Evolutionary conservation across 352 stramenopile genomes (phyloP).

Genomic region (Globisporangium middletonii): DNA sequence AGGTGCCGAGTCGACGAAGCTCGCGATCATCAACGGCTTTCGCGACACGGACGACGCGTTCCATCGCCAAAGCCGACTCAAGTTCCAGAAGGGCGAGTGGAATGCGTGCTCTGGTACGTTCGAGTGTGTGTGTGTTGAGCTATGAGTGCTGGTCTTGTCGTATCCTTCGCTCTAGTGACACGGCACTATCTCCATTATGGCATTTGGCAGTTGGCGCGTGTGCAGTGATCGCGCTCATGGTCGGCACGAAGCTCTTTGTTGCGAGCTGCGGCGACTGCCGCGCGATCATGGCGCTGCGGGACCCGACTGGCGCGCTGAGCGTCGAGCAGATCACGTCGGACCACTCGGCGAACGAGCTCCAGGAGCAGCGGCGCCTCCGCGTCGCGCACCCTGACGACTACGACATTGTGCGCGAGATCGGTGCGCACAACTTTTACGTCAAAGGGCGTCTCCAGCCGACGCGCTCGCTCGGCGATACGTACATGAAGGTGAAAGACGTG

Average conservation of each 20-base stretch:
- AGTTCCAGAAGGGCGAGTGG: constrained; percentile 53
- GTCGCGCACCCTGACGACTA: constrained; percentile 55
- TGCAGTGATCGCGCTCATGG: constrained; percentile 47
- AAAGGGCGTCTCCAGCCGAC: constrained; percentile 66
- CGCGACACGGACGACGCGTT: constrained; percentile 60
- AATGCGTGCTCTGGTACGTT: constrained; percentile 32
- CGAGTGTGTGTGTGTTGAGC: not conserved
- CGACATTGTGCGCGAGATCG: constrained; percentile 66
- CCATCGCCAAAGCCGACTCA: constrained; percentile 35
- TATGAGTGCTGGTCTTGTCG: not conserved
- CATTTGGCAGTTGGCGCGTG: constrained; percentile 36
- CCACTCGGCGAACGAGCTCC: constrained; percentile 59
- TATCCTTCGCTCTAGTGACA: not conserved
- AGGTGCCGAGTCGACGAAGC: constrained; percentile 23
- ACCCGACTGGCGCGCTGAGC: constrained; percentile 35
- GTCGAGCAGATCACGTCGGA: constrained; percentile 66
- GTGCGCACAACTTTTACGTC: constrained; percentile 61
- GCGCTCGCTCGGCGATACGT: constrained; percentile 58
- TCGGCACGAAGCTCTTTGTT: constrained; percentile 50
- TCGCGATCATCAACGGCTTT: constrained; percentile 54
- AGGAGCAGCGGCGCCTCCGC: constrained; percentile 48
- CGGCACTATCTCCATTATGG: too few species aligned
- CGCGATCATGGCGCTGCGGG: constrained; percentile 58
- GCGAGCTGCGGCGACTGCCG: constrained; percentile 62
- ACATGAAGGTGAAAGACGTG: constrained; percentile 75